Base-by-base conservation (phyloP, 345 rosid genomes). In the Geranium rotundifolium region DNA sequence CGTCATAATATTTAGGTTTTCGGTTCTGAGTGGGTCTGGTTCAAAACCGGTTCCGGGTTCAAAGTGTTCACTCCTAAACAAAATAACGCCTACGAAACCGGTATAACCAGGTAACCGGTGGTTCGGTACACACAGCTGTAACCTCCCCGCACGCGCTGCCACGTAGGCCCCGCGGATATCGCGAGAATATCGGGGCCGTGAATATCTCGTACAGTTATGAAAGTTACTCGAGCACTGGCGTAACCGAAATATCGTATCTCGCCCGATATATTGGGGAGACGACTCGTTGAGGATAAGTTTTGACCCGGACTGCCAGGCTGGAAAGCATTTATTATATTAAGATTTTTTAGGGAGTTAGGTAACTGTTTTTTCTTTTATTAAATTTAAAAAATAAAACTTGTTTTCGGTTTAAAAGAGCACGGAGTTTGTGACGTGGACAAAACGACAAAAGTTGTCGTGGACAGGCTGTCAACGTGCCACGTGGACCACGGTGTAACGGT, bases 391-490 rank as follows among this genome's bases (percentile, higher is more conserved):
- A 37, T 5, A 37, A 37, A 37, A 10, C 9, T 5, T 37, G 1
- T 6, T 37, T 5, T 37, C 46, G 46, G 46, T 37, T 37, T 37
- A 4, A 23, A 37, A 10, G 46, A 37, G 46, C 46, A 37, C 46
- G 46, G 4, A 19, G 4, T 2, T 4, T 29, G 19, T 67, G 77
- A 64, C 67, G 63, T 75, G 84, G 75, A 55, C 39, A 63, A 63
- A 27, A n/a, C 57, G 65, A 63, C 65, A 63, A 63, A 55, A 3
- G 39, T n/a, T 49, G 65, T 65, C 29, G 60, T 62, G 64, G 57
- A 65, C 79, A 77, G 83, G 59, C 77, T 81, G 81, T 63, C 57
- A 52, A 70, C 39, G 62, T 66, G 73, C 19, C 56, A 18, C 50
- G 37, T 20, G 54, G 37, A 39, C 41, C 70, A 73, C 60, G 19